Conservation (phyloP, 176 grass and related monocot species). For the Puccinellia tenuiflora region DNA sequence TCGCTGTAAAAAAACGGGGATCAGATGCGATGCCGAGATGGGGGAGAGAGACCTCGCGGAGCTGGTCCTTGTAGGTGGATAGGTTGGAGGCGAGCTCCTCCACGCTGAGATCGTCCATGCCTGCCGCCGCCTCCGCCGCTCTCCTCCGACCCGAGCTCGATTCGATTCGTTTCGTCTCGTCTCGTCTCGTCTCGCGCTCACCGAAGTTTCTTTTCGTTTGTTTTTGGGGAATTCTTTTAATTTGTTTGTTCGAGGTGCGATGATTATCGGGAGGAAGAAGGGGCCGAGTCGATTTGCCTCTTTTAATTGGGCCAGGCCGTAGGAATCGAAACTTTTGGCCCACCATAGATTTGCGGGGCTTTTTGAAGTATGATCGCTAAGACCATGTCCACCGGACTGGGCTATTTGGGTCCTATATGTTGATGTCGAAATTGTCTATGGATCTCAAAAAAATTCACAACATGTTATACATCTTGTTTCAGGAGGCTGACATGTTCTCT, state of each 20-base stretch:
- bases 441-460: no score
- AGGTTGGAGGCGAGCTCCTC: conserved; percentile 93
- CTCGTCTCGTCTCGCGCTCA: not conserved
- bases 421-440: no score
- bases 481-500: no score
- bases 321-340: not conserved
- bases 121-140: conserved; percentile 13
- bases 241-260: not conserved
- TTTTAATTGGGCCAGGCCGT: not conserved
- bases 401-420: no score
- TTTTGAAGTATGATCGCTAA: no score
- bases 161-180: no score
- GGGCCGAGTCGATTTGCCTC: not conserved
- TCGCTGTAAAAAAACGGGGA: not conserved
- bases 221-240: not conserved
- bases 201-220: not conserved
- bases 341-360: not conserved
- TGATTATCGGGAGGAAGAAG: not conserved
- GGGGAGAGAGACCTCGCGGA: conserved; percentile 50
- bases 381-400: no score
- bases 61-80: conserved; percentile 89
- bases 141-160: not conserved
- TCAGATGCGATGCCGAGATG: not conserved
- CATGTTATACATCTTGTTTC: no score
- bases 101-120: conserved; percentile 75